Percentiles rank a stretch among this genome's conserved stretches.
Conservation (phyloP, 75 land plant species). For the Cunninghamia lanceolata region DNA sequence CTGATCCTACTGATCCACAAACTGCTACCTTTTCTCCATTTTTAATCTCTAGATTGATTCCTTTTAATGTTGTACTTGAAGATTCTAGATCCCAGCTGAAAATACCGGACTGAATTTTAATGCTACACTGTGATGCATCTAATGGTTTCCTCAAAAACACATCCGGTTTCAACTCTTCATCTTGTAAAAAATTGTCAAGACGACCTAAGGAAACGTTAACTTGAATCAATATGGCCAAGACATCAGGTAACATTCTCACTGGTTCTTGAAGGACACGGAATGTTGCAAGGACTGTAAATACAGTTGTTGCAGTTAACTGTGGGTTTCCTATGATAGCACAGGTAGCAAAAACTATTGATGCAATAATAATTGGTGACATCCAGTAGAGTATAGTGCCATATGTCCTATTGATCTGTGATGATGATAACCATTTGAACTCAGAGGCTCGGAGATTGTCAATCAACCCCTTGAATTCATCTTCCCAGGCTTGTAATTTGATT, state of each 20-base stretch:
- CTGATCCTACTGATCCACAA: constrained; percentile 82
- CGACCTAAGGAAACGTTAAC: constrained; percentile 75
- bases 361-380: constrained; percentile 61
- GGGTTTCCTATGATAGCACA: constrained; percentile 30
- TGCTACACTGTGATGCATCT: constrained; percentile 4
- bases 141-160: constrained; percentile 20
- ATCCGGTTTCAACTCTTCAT: constrained; percentile 55
- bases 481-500: constrained; percentile 89
- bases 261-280: constrained; percentile 66
- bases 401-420: constrained; percentile 36
- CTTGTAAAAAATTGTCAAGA: constrained; percentile 53
- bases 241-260: constrained; percentile 65
- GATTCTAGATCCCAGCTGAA: constrained; percentile 65
- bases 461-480: constrained; percentile 49
- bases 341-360: constrained; percentile 50
- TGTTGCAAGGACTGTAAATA: constrained; percentile 65
- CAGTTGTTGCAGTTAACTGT: constrained; percentile 47
- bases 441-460: constrained; percentile 41
- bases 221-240: constrained; percentile 52
- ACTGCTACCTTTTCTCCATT: constrained; percentile 63
- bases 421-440: constrained; percentile 60
- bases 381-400: constrained; percentile 54
- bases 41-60: constrained; percentile 42
- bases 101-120: constrained; percentile 34
- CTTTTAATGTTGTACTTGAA: constrained; percentile 40